Evolutionary conservation across 163 green algal species (phyloP), one percentile per base, ranked within the genome.

Genomic region (Scenedesmus sp.): DNA sequence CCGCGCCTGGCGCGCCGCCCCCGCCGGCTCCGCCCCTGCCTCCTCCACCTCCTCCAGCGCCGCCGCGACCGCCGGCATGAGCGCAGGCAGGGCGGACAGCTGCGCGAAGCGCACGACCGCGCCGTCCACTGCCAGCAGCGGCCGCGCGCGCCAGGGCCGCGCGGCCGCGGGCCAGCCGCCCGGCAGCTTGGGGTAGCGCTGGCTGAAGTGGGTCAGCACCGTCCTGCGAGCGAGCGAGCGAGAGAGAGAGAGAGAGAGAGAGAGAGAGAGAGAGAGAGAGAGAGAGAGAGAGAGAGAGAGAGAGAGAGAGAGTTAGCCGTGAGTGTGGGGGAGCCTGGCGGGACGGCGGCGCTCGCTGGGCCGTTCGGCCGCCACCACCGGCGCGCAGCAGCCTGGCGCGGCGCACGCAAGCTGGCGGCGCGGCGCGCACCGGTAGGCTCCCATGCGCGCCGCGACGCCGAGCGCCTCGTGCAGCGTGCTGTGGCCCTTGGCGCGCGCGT

Each of bases 161-260:
- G 45, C 58, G 29, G 13, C 22, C 20, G 29, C 47, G 33, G 83
- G 63, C 22, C 85, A 65, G 22, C 84, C 87, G 13, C 88, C 83
- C 0, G 95, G 95, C 2, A 95, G 69, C 10, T 95, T 95, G 2
- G 96, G 94, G 85, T 99, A 99, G 10, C 95, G 88, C 88, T 99
- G 96, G 75, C 91, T 97, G 88, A 99, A 99, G 86, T 99, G 96
- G 0, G 96, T 99, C 70, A 99, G 84, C n/a, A 99, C 82, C 13
- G 91, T 97, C 48, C 91, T 80, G 71, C 71, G 69, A 31, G 24
- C 10, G 24, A 11, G 47, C 28, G 20, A 14, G 53, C 39, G n/a
- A 26, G 18, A 47, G 11, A 66, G 26, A 69, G 5, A 56, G 22
- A 76, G 29, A 53, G n/a, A n/a, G n/a, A n/a, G 69, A 31, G 24